Percentiles rank a stretch among this genome's conserved stretches.
phyloP scores from a whole-genome alignment of 2,329 filamentous ascomycete species.

The Cercospora brassicicola region DNA sequence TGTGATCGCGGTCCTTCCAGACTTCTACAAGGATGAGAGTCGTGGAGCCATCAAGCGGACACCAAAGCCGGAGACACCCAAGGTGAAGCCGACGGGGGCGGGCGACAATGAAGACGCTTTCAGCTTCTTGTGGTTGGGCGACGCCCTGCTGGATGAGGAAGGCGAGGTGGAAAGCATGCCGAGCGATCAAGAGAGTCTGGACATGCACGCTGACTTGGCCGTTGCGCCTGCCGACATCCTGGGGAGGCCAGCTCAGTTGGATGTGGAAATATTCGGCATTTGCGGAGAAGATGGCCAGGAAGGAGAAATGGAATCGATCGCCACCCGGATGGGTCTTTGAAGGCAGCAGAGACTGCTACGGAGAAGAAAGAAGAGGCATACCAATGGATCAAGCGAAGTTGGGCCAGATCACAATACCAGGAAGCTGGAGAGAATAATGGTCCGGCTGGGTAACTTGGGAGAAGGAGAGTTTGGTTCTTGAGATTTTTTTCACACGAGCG shows the following conservation, averaged over 20 bases:
- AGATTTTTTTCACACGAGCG: not conserved
- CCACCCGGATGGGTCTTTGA: not conserved
- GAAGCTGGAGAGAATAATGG: not conserved
- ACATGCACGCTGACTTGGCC: not conserved
- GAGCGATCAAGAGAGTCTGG: not conserved
- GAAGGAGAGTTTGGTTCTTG: too few species aligned
- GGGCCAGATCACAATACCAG: not conserved
- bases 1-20: not conserved
- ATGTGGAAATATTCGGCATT: not conserved
- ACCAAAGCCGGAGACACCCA: not conserved
- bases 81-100: not conserved
- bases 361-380: not conserved
- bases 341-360: not conserved
- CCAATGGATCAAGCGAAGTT: too few species aligned
- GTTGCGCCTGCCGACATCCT: not conserved
- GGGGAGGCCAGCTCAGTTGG: not conserved
- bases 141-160: not conserved
- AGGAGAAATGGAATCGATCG: not conserved
- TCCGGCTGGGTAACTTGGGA: too few species aligned
- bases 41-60: not conserved
- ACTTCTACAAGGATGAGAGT: slow-evolving; percentile 1
- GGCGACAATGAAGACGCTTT: not conserved
- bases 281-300: not conserved
- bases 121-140: not conserved
- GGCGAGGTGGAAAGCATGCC: not conserved